phyloP scores from a whole-genome alignment of 768 basidiomycete genomes.

The Hygrocybe punicea region DNA sequence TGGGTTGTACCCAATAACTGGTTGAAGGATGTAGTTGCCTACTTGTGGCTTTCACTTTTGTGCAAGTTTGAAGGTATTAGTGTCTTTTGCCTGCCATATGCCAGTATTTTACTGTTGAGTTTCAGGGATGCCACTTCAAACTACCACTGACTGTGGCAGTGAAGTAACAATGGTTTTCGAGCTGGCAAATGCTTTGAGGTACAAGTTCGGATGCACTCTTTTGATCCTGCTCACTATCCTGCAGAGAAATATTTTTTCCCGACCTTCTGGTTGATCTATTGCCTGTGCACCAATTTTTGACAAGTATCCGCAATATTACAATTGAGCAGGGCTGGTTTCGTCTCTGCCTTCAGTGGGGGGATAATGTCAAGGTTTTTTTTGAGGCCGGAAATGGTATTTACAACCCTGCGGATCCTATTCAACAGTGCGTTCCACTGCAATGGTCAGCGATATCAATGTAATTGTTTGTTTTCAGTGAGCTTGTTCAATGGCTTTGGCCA shows the following conservation, averaged over 20 bases:
- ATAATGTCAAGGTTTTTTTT: constrained; percentile 26
- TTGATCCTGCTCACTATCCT: not conserved
- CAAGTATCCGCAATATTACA: constrained; percentile 29
- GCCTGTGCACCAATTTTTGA: not conserved
- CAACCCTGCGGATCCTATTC: constrained; percentile 13
- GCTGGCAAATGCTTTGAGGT: constrained; percentile 29
- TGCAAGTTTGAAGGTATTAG: constrained; percentile 22
- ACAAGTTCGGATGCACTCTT: not conserved
- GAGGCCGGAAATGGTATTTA: constrained; percentile 18
- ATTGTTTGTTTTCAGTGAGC: constrained; percentile 15
- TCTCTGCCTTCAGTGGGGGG: constrained; percentile 27
- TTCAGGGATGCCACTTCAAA: constrained; percentile 33
- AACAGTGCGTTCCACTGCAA: not conserved
- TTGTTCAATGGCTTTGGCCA: constrained; percentile 32
- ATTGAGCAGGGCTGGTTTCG: constrained; percentile 31
- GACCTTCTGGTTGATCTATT: constrained; percentile 17
- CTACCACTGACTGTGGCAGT: constrained; percentile 31
- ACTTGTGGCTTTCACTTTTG: constrained; percentile 25
- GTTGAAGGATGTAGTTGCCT: constrained; percentile 21
- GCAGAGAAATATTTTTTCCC: constrained; percentile 21
- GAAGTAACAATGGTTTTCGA: constrained; percentile 28
- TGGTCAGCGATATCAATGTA: too few relatives aligned
- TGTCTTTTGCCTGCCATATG: not conserved
- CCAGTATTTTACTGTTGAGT: not conserved
- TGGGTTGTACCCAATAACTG: constrained; percentile 36